Evolutionary conservation across 768 basidiomycete species (phyloP), one percentile per base, ranked within the genome.

Genomic region (Gelatoporia subvermispora): DNA sequence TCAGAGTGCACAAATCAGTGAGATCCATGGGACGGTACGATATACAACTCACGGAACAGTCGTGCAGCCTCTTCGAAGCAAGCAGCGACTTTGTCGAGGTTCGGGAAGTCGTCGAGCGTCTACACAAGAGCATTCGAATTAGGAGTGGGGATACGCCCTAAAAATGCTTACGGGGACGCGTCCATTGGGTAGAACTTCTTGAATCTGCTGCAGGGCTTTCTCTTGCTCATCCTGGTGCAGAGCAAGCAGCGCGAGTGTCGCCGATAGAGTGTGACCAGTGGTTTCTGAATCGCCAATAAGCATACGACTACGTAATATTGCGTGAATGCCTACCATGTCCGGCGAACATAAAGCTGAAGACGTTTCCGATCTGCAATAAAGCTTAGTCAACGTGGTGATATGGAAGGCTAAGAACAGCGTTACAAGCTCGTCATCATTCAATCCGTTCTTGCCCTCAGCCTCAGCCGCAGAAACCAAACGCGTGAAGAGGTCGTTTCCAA

Each of bases 51-150:
- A 56, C 55, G 55, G 36, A 47, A 56, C 23, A 56, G 20, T 10
- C 55, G 35, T n/a, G 45, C 37, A 4, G 52, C 52, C 40, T 56
- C 55, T 17, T 56, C 36, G 46, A 56, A 56, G 41, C 55, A 56
- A 41, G 52, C 51, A 2, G 50, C 42, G 9, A 53, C 50, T 9
- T 49, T 21, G 4, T 43, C 42, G 5, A 49, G 35, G 15, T 49
- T 42, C 3, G 11, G 8, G 20, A 43, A 43, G 35, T 49, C 48
- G 16, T 49, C 48, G 35, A 49, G 43, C 3, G 48, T 43, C 48
- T 49, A 46, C 10, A 31, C 13, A 11, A 45, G 40, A 16, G 17
- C 47, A 23, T 24, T 43, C 34, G 45, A 43, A 17, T 45, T 16
- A 3, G 15, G 44, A 11, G 28, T 15, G 20, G 20, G 20, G 17